These are phyloP conservation scores for Filobasidium uniguttulatum DNA, from an alignment of 1,284 basidiomycete species.

Conservation along the genomic window DNA sequence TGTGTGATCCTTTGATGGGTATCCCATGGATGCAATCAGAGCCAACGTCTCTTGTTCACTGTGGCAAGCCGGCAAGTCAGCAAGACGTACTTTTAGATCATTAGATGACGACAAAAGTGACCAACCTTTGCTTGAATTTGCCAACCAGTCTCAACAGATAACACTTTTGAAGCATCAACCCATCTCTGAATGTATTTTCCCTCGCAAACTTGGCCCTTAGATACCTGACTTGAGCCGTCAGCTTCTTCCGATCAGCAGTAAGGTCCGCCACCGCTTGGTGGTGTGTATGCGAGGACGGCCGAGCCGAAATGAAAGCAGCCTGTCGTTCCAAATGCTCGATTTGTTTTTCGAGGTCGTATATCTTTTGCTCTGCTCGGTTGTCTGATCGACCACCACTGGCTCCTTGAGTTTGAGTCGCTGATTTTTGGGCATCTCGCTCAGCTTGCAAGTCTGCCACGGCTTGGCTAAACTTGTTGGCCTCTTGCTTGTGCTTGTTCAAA, in stretches of 20 bases:
- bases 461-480: constrained; percentile 39
- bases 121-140: constrained; percentile 58
- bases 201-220: constrained; percentile 81
- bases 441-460: constrained; percentile 45
- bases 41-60: constrained; percentile 67
- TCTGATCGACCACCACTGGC: not conserved
- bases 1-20: constrained; percentile 36
- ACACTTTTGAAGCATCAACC: constrained; percentile 72
- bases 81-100: not conserved
- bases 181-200: constrained; percentile 66
- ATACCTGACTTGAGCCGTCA: constrained; percentile 56
- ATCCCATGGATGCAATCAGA: constrained; percentile 64
- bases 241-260: constrained; percentile 24
- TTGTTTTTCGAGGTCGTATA: not conserved
- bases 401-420: not conserved
- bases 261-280: not conserved
- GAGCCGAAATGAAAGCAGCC: not conserved
- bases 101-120: constrained; percentile 1
- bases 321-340: not conserved
- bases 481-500: constrained; percentile 38
- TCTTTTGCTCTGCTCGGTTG: not conserved
- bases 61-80: constrained; percentile 6
- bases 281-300: not conserved
- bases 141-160: constrained; percentile 43
- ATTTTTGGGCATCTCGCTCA: not conserved